phyloP scores from a whole-genome alignment of 2,329 filamentous ascomycete species.

The Rhynchosporium secalis region DNA sequence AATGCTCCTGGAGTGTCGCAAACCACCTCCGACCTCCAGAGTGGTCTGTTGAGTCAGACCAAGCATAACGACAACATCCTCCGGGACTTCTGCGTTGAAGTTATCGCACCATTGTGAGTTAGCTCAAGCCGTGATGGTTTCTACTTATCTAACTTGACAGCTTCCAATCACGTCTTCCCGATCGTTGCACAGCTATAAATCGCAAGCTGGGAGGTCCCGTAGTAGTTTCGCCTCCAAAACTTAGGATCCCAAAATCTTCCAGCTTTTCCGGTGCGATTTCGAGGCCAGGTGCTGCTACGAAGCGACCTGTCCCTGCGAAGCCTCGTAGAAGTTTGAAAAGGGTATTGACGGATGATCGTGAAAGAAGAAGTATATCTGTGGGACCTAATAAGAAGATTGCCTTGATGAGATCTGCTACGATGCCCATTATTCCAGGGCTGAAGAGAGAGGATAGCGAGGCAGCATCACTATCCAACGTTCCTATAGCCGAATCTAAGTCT shows the following conservation, averaged over 20 bases:
- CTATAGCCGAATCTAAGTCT: constrained; percentile 44
- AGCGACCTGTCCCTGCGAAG: constrained; percentile 47
- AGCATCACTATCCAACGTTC: constrained; percentile 50
- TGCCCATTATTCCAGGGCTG: constrained; percentile 57
- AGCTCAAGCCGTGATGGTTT: neutral
- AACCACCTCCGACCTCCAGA: constrained; percentile 37
- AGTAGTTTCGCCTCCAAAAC: constrained; percentile 56
- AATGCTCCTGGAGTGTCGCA: constrained; percentile 42
- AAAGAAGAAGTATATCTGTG: constrained; percentile 53
- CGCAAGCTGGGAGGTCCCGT: constrained; percentile 74
- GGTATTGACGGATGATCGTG: constrained; percentile 61
- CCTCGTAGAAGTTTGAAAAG: constrained; percentile 57
- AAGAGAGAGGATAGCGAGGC: constrained; percentile 70
- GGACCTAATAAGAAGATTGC: constrained; percentile 60
- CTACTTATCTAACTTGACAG: constrained; percentile 46
- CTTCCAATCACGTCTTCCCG: constrained; percentile 74
- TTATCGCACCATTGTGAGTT: constrained; percentile 74
- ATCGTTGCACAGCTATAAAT: constrained; percentile 68
- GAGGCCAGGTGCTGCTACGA: constrained; percentile 54
- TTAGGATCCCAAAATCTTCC: constrained; percentile 49
- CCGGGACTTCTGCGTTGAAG: constrained; percentile 76
- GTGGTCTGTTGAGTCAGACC: constrained; percentile 20
- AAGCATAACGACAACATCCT: constrained; percentile 56
- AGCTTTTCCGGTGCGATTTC: constrained; percentile 45
- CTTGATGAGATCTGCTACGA: constrained; percentile 68